Evolutionary conservation across 139 green algal genomes (phyloP), one percentile per base, ranked within the genome.

Genomic region (Chlamydomonas sp.): DNA sequence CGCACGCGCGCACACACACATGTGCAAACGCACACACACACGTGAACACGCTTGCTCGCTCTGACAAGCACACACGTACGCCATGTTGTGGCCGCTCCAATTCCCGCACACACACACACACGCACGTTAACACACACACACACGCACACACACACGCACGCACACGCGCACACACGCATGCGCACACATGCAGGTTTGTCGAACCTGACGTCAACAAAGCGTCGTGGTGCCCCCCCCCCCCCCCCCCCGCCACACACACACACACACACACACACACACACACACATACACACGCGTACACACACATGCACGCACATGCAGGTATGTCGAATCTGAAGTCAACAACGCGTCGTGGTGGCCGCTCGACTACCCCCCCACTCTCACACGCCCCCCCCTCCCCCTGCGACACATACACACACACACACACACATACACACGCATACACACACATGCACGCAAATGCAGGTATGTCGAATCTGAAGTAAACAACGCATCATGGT

Each of bases 321-420:
- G n/a, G n/a, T n/a, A n/a, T n/a, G n/a, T n/a, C n/a, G n/a, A n/a
- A n/a, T n/a, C n/a, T n/a, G n/a, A n/a, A n/a, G n/a, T n/a, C n/a
- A n/a, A n/a, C n/a, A n/a, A n/a, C n/a, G n/a, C n/a, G n/a, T n/a
- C n/a, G n/a, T n/a, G n/a, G n/a, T n/a, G n/a, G n/a, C n/a, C n/a
- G n/a, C n/a, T n/a, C n/a, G 94, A 99, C 79, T 99, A 99, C 58
- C 26, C 4, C 31, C 26, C 43, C 4, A 36, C 5, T 43, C 13
- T 31, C 8, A 35, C 50, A 29, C 8, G 43, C 30, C 58, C 4
- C 5, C n/a, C 28, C 58, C 28, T 66, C 30, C 30, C 30, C 29
- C 24, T 4, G 38, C 8, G 26, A 43, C 24, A 36, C 4, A 10
- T 66, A 38, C 30, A 43, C 31, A 20, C 43, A 54, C 20, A 54